phyloP scores from a whole-genome alignment of 176 grass and related monocot species.

The Echinochloa phyllopogon region DNA sequence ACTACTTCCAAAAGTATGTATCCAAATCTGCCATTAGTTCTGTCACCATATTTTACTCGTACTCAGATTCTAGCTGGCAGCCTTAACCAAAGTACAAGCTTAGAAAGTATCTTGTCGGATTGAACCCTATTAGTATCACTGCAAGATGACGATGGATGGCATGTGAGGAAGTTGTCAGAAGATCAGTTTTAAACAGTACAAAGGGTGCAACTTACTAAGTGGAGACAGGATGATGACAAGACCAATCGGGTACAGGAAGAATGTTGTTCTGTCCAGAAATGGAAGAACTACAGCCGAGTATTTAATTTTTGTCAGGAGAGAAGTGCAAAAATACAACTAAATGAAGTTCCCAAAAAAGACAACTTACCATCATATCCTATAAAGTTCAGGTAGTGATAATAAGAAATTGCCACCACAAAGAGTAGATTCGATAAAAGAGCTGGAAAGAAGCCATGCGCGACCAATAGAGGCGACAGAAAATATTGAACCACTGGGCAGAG shows the following conservation, averaged over 20 bases:
- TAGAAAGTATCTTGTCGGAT: constrained; percentile 90
- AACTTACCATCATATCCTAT: constrained; percentile 95
- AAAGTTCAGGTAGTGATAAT: constrained; percentile 98
- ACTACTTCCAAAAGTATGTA: constrained; percentile 48
- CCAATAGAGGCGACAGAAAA: constrained; percentile 89
- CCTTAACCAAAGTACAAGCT: constrained; percentile 82
- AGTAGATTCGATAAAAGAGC: constrained; percentile 84
- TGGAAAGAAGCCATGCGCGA: constrained; percentile 90
- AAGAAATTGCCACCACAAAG: constrained; percentile 87
- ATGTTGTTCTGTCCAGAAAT: constrained; percentile 93
- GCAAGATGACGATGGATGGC: constrained; percentile 25
- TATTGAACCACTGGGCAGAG: constrained; percentile 82
- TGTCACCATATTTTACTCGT: constrained; percentile 23
- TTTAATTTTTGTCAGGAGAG: constrained; percentile 6
- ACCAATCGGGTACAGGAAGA: constrained; percentile 97
- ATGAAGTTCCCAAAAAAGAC: not conserved
- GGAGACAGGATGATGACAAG: constrained; percentile 90
- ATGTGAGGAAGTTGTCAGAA: constrained; percentile 21
- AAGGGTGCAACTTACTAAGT: constrained; percentile 74
- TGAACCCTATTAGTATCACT: constrained; percentile 95
- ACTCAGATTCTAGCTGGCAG: constrained; percentile 4
- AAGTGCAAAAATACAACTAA: not conserved
- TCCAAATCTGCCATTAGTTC: constrained; percentile 55
- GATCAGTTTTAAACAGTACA: constrained; percentile 6
- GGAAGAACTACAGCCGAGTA: constrained; percentile 72